Conservation (phyloP, 768 basidiomycete genomes). For the Russula sp. region DNA sequence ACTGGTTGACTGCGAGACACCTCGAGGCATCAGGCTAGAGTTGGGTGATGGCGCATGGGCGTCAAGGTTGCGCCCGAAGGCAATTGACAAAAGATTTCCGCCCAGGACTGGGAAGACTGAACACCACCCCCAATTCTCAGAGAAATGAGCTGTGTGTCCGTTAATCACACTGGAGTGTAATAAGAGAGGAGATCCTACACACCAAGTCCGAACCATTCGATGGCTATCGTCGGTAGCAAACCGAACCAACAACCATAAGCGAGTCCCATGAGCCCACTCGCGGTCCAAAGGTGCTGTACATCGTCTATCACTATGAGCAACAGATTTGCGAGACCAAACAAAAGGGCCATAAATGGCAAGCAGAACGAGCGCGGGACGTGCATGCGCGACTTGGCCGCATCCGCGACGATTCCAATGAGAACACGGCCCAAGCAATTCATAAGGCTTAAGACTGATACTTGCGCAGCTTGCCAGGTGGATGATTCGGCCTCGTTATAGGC, state of each 20-base stretch:
- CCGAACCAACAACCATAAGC: conserved; percentile 74
- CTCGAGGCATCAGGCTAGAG: neutral
- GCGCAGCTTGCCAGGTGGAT: conserved; percentile 70
- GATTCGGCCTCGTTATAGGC: conserved; percentile 64
- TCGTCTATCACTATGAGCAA: conserved; percentile 49
- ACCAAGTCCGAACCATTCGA: conserved; percentile 91
- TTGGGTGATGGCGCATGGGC: conserved; percentile 43
- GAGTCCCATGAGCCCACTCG: conserved; percentile 49
- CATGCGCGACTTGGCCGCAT: conserved; percentile 52
- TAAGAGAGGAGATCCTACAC: conserved; percentile 30
- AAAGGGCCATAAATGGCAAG: conserved; percentile 55
- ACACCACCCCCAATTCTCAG: conserved; percentile 83
- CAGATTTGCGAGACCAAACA: conserved; percentile 72
- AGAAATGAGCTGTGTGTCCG: conserved; percentile 50
- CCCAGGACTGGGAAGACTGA: conserved; percentile 69
- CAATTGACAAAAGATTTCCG: conserved; percentile 77
- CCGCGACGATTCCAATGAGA: conserved; percentile 66
- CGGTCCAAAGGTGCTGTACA: conserved; percentile 62
- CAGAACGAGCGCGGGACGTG: conserved; percentile 62
- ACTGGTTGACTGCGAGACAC: neutral
- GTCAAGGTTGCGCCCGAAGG: conserved; percentile 79
- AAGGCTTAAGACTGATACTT: conserved; percentile 78
- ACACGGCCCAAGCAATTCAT: conserved; percentile 80
- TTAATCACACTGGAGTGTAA: neutral
- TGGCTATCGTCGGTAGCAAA: conserved; percentile 63